phyloP scores from a whole-genome alignment of 345 rosid species.

The Ceriops tagal region DNA sequence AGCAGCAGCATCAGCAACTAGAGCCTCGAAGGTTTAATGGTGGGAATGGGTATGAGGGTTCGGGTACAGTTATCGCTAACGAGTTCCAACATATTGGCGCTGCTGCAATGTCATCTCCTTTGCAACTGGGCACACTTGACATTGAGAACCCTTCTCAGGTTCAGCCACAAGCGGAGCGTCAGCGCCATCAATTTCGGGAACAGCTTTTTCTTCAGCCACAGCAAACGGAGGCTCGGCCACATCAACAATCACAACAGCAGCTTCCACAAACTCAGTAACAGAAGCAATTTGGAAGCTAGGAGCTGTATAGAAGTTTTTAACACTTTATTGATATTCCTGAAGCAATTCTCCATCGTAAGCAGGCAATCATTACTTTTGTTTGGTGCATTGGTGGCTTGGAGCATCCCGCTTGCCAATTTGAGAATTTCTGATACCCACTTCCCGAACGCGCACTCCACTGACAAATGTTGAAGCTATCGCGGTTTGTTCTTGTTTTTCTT shows the following conservation, averaged over 20 bases:
- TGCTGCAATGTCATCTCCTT: conserved; percentile 42
- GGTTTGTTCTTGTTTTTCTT: no score
- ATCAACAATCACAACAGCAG: conserved; percentile 20
- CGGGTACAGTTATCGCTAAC: conserved; percentile 35
- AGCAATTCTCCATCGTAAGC: conserved; percentile 15
- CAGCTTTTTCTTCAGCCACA: conserved; percentile 59
- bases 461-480: no score
- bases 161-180: conserved; percentile 33
- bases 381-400: neutral
- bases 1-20: conserved; percentile 47
- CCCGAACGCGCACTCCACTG: no score
- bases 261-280: conserved; percentile 28
- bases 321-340: neutral
- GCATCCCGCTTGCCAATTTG: no score
- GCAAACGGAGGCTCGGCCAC: conserved; percentile 36
- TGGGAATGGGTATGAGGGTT: conserved; percentile 27
- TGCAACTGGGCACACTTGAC: conserved; percentile 56
- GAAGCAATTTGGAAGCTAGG: conserved; percentile 50
- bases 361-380: conserved; percentile 22
- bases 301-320: conserved; percentile 20
- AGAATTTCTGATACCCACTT: no score
- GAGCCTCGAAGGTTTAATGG: conserved; percentile 44
- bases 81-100: conserved; percentile 38
- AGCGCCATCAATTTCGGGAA: conserved; percentile 36
- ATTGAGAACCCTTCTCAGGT: conserved; percentile 51